A percentile compares a stretch with the other conserved stretches of the same genome.
Conservation (phyloP, 345 rosid species). For the Reutealis trisperma region DNA sequence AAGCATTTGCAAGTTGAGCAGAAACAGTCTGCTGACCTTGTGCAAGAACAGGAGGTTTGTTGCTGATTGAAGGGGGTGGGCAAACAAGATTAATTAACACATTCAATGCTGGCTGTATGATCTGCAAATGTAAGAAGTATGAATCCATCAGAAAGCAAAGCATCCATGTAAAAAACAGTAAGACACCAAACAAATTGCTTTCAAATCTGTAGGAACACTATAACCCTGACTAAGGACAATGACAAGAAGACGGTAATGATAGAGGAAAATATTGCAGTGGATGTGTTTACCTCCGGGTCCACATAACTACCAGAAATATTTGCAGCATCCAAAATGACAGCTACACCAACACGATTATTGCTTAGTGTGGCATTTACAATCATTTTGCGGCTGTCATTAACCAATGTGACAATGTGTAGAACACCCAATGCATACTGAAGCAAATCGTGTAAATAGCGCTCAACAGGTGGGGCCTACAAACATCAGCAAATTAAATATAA, state of each 20-base stretch:
- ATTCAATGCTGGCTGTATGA: slow-evolving; percentile 90
- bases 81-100: slow-evolving; percentile 94
- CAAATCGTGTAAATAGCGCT: slow-evolving; percentile 92
- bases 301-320: slow-evolving; percentile 76
- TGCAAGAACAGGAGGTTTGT: slow-evolving; percentile 57
- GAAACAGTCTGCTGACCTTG: slow-evolving; percentile 57
- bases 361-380: slow-evolving; percentile 79
- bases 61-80: slow-evolving; percentile 97
- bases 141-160: slow-evolving; percentile 14
- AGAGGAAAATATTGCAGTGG: neutral
- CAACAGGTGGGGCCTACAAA: slow-evolving; percentile 90
- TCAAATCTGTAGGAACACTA: neutral
- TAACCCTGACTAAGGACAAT: neutral
- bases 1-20: slow-evolving; percentile 45
- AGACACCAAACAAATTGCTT: slow-evolving; percentile 3
- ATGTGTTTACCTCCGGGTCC: slow-evolving; percentile 80
- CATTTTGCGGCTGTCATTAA: slow-evolving; percentile 84
- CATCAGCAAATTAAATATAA: slow-evolving; percentile 27
- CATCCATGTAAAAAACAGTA: neutral
- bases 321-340: slow-evolving; percentile 91
- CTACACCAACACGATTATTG: slow-evolving; percentile 89
- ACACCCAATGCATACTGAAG: slow-evolving; percentile 98
- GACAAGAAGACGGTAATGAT: neutral
- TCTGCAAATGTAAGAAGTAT: slow-evolving; percentile 49
- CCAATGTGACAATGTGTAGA: slow-evolving; percentile 84